These are phyloP conservation scores for Candida jianshihensis DNA, from an alignment of 805 yeast genomes.

Conservation along the genomic window DNA sequence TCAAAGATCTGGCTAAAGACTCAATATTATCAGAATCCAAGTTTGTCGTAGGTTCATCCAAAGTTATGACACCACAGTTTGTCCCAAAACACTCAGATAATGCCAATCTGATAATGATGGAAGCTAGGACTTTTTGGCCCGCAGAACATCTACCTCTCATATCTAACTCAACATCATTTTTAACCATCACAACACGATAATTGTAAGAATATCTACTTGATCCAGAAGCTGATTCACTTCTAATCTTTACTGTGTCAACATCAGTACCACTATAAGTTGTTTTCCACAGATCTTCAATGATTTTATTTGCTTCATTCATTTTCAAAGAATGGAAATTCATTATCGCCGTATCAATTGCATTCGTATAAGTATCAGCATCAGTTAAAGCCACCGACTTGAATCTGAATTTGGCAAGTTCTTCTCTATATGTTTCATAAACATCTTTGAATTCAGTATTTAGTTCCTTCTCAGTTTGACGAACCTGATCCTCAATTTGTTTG, in stretches of 20 bases:
- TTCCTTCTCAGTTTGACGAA: conserved; percentile 47
- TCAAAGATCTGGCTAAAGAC: conserved; percentile 75
- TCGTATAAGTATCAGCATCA: conserved; percentile 74
- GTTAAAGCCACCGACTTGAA: conserved; percentile 70
- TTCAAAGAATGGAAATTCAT: conserved; percentile 87
- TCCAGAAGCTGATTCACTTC: conserved; percentile 57
- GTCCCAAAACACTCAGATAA: conserved; percentile 93
- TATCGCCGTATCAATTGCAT: conserved; percentile 85
- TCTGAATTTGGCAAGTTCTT: conserved; percentile 70
- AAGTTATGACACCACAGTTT: conserved; percentile 90
- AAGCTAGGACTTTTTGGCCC: conserved; percentile 92
- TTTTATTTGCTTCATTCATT: conserved; percentile 87
- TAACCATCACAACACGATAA: conserved; percentile 91
- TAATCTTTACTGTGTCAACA: conserved; percentile 81
- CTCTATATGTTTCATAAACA: conserved; percentile 54
- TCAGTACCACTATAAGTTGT: conserved; percentile 92
- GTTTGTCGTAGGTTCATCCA: conserved; percentile 97
- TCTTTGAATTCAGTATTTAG: conserved; percentile 63
- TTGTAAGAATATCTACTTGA: conserved; percentile 71
- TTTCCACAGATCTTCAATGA: conserved; percentile 89
- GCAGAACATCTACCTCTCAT: conserved; percentile 99
- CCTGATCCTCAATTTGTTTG: conserved; percentile 73
- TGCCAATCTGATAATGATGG: conserved; percentile 85
- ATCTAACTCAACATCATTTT: conserved; percentile 85
- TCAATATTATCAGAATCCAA: conserved; percentile 85